Evolutionary conservation across 257 asterid genomes (phyloP).

Genomic region (Gardenia jasminoides): DNA sequence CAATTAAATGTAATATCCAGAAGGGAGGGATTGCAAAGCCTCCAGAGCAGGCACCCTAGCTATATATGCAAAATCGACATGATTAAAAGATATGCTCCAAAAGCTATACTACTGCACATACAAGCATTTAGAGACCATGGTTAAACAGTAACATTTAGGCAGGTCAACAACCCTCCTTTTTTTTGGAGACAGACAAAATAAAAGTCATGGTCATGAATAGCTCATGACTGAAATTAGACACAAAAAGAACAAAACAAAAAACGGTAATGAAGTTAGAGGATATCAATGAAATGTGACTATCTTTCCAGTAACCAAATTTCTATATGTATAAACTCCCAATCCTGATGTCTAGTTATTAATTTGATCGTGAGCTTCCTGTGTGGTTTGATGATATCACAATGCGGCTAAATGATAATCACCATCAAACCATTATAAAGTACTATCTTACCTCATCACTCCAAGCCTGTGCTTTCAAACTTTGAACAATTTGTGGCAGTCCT

Average conservation of each 20-base stretch:
- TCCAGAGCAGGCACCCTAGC: neutral
- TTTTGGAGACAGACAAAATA: neutral
- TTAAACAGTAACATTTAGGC: neutral
- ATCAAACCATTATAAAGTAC: neutral
- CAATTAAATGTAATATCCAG: neutral
- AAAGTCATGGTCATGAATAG: neutral
- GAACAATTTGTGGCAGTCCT: constrained; percentile 79
- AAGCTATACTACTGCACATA: neutral
- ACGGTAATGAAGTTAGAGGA: neutral
- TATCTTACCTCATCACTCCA: constrained; percentile 89
- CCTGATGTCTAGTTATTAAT: neutral
- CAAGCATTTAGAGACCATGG: neutral
- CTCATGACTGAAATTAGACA: neutral
- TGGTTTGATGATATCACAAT: neutral
- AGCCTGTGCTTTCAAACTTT: constrained; percentile 85
- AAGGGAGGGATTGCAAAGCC: neutral
- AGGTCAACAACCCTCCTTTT: neutral
- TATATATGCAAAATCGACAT: neutral
- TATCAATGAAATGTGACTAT: neutral
- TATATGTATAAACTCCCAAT: too few relatives aligned
- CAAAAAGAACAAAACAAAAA: neutral
- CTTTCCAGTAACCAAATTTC: neutral
- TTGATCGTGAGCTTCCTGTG: neutral
- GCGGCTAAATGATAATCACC: neutral
- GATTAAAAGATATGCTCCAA: too few relatives aligned